Percentiles rank a stretch among this genome's conserved stretches.
Evolutionary conservation across 2,329 filamentous ascomycete genomes (phyloP).

Genomic region (Colletotrichum magnum): DNA sequence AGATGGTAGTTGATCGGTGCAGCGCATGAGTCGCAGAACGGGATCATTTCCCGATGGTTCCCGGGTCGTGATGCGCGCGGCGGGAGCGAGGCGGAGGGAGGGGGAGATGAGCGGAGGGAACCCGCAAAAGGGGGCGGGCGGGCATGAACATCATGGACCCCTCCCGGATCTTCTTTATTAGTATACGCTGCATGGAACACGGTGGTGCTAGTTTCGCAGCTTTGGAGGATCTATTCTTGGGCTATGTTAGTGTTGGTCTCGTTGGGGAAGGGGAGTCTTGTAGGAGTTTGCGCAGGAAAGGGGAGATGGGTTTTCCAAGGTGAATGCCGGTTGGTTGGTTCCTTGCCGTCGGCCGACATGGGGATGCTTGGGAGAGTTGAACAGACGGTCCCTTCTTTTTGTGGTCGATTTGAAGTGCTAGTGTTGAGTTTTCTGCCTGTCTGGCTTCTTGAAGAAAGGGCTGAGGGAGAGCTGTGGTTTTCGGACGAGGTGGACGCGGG

Average conservation of each 20-base stretch:
- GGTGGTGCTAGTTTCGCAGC: background rate
- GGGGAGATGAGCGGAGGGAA: background rate
- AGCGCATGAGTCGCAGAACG: too few species aligned
- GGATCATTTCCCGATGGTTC: too few species aligned
- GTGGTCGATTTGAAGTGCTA: background rate
- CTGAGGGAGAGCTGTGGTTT: background rate
- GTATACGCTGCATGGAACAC: too few species aligned
- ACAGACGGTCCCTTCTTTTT: background rate
- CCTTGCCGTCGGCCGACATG: conserved; percentile 24
- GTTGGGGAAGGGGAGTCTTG: background rate
- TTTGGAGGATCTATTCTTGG: background rate
- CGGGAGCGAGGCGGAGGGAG: too few species aligned
- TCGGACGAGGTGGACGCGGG: background rate
- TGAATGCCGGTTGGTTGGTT: conserved; percentile 8
- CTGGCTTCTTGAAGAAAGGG: background rate
- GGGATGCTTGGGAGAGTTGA: conserved; percentile 16
- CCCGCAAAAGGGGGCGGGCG: conserved; percentile 4
- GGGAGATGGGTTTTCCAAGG: background rate
- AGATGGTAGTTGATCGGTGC: too few species aligned
- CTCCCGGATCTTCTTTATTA: too few species aligned
- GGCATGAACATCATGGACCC: background rate
- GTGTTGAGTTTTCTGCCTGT: background rate
- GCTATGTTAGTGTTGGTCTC: background rate
- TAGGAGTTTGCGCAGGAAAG: too few species aligned
- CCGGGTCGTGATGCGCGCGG: too few species aligned